Conservation (phyloP, 2,329 filamentous ascomycete species). For the Colletotrichum gigasporum region DNA sequence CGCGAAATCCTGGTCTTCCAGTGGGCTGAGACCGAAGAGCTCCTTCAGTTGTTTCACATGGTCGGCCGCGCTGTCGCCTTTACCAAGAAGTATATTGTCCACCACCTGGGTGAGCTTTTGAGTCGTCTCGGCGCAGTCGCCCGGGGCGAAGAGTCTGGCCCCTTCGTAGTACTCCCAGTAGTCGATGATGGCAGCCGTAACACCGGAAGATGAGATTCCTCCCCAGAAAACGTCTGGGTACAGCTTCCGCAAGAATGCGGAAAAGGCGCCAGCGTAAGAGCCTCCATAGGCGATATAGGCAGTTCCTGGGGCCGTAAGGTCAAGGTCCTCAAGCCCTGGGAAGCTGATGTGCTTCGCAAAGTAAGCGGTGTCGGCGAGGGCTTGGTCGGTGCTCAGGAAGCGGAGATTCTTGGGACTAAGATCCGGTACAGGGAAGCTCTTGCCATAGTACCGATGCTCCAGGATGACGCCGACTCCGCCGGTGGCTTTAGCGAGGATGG, state of each 20-base stretch:
- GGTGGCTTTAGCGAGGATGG: slow-evolving; percentile 75
- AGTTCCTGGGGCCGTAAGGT: slow-evolving; percentile 71
- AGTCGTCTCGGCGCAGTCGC: slow-evolving; percentile 71
- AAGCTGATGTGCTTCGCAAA: slow-evolving; percentile 81
- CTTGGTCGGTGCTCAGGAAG: slow-evolving; percentile 86
- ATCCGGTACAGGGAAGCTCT: slow-evolving; percentile 74
- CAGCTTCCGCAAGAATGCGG: slow-evolving; percentile 76
- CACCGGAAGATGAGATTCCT: slow-evolving; percentile 82
- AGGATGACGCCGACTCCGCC: slow-evolving; percentile 81
- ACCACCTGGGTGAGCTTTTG: slow-evolving; percentile 64
- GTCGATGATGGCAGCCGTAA: slow-evolving; percentile 80
- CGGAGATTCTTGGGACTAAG: slow-evolving; percentile 75
- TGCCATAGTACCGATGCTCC: slow-evolving; percentile 89
- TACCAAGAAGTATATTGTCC: slow-evolving; percentile 59
- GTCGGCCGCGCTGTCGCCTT: slow-evolving; percentile 33
- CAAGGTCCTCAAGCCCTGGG: slow-evolving; percentile 71
- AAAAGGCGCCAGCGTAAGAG: slow-evolving; percentile 84
- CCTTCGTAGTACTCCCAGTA: slow-evolving; percentile 73
- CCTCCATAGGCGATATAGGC: slow-evolving; percentile 86
- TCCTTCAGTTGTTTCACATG: slow-evolving; percentile 43
- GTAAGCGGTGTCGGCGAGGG: slow-evolving; percentile 82
- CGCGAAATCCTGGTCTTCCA: slow-evolving; percentile 60
- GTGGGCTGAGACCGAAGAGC: slow-evolving; percentile 56
- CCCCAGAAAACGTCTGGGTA: slow-evolving; percentile 85
- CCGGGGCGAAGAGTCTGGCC: slow-evolving; percentile 57